Conservation (phyloP, 176 grass and related monocot species). For the Elymus sibiricus region DNA sequence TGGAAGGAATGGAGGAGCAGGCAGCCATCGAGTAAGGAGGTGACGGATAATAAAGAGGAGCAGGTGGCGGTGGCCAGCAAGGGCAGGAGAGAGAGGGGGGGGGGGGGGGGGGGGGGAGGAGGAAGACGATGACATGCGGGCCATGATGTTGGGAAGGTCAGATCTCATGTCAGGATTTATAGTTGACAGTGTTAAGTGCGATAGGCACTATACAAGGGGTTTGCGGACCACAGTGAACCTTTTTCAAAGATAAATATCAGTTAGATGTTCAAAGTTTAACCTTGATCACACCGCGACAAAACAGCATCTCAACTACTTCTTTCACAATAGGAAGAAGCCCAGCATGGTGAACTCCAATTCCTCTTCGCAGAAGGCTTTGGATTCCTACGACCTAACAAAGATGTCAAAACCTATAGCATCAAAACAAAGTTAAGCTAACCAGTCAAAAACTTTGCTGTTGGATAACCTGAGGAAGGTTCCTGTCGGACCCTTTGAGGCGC, state of each 20-base stretch:
- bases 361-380: constrained; percentile 81
- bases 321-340: constrained; percentile 99
- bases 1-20: background rate
- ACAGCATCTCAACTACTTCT: constrained; percentile 99
- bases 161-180: background rate
- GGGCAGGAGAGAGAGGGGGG: no score
- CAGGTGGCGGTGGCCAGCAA: background rate
- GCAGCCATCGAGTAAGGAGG: background rate
- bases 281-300: constrained; percentile 95
- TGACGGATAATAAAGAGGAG: background rate
- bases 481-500: constrained; percentile 94
- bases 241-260: constrained; percentile 2
- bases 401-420: constrained; percentile 16
- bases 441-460: constrained; percentile 4
- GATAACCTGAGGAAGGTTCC: constrained; percentile 85
- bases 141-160: background rate
- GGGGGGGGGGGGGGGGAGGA: background rate
- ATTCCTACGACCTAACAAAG: constrained; percentile 70
- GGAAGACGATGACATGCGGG: background rate
- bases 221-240: background rate
- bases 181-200: background rate
- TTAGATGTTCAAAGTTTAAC: constrained; percentile 46
- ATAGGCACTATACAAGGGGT: background rate
- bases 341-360: constrained; percentile 92
- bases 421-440: constrained; percentile 14